These are phyloP conservation scores for Diplodia scrobiculata DNA, from an alignment of 2,329 filamentous ascomycete species.

Conservation along the genomic window DNA sequence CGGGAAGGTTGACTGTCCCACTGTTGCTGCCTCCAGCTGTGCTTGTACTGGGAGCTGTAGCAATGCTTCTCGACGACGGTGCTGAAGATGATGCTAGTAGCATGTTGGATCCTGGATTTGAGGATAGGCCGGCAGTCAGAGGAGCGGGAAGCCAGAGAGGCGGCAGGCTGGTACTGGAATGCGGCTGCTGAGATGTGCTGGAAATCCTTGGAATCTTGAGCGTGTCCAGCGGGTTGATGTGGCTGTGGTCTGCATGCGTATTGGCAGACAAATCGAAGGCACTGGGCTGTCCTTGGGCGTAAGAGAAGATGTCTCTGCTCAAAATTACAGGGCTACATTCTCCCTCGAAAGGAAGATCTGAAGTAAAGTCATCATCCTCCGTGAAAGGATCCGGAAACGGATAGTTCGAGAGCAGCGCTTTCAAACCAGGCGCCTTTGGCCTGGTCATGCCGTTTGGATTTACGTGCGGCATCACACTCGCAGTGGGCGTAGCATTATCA, in stretches of 20 bases:
- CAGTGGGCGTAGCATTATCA: neutral
- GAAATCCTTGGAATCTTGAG: constrained; percentile 35
- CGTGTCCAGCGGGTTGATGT: constrained; percentile 40
- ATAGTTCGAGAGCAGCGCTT: constrained; percentile 33
- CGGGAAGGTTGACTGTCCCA: constrained; percentile 40
- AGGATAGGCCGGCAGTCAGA: constrained; percentile 10
- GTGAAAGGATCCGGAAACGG: constrained; percentile 34
- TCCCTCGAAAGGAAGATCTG: constrained; percentile 30
- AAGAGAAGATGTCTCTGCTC: constrained; percentile 45
- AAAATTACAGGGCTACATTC: constrained; percentile 40
- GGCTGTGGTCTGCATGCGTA: constrained; percentile 24
- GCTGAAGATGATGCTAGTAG: neutral
- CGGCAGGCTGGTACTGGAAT: constrained; percentile 21
- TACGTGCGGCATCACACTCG: neutral
- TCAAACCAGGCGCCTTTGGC: constrained; percentile 26
- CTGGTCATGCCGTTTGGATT: constrained; percentile 10
- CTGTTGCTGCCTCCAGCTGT: neutral
- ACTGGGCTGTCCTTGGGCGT: constrained; percentile 36
- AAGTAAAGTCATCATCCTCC: constrained; percentile 34
- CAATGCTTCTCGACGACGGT: constrained; percentile 2
- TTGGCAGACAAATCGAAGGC: constrained; percentile 2
- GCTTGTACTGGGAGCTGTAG: constrained; percentile 4
- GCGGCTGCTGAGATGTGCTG: constrained; percentile 7
- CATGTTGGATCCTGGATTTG: constrained; percentile 2
- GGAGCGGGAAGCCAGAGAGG: constrained; percentile 26